These are phyloP conservation scores for Saccharomyces cerevisiae DNA, from an alignment of 805 yeast genomes.

Conservation along the genomic window DNA sequence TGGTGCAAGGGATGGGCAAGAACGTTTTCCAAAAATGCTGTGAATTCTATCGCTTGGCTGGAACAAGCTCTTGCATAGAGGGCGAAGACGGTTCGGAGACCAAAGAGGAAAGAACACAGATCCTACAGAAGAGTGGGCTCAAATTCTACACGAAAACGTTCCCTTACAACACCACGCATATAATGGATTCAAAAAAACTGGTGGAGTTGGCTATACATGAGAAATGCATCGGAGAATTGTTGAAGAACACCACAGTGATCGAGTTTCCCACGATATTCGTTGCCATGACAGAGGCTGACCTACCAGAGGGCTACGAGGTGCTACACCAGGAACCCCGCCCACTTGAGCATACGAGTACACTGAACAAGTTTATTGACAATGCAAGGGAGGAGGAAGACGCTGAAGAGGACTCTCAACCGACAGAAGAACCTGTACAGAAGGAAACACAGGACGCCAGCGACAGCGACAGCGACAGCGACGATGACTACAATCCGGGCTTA, in stretches of 20 bases:
- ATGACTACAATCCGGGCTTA: conserved; percentile 22
- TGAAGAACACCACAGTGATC: conserved; percentile 53
- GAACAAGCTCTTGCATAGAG: neutral
- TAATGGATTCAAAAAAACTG: conserved; percentile 31
- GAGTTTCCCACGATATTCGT: conserved; percentile 71
- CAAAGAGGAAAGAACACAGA: conserved; percentile 12
- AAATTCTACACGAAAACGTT: conserved; percentile 26
- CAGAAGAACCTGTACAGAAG: conserved; percentile 1
- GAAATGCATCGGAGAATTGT: conserved; percentile 37
- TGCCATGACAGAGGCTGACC: conserved; percentile 18
- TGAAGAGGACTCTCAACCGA: conserved; percentile 8
- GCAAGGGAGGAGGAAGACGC: conserved; percentile 7
- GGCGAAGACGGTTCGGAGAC: conserved; percentile 6
- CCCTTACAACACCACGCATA: conserved; percentile 24
- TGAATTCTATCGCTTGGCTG: conserved; percentile 9
- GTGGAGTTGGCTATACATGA: conserved; percentile 31
- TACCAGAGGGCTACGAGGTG: conserved; percentile 24
- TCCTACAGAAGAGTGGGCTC: conserved; percentile 10
- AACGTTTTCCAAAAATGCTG: conserved; percentile 23
- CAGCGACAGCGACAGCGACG: conserved; percentile 14
- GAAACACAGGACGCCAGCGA: conserved; percentile 11
- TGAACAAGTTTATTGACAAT: neutral
- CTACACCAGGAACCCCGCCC: conserved; percentile 17
- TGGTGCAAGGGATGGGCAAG: conserved; percentile 29
- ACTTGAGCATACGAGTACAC: neutral